Base-by-base conservation (phyloP, 2,329 filamentous ascomycete species). In the Alternaria sp. region DNA sequence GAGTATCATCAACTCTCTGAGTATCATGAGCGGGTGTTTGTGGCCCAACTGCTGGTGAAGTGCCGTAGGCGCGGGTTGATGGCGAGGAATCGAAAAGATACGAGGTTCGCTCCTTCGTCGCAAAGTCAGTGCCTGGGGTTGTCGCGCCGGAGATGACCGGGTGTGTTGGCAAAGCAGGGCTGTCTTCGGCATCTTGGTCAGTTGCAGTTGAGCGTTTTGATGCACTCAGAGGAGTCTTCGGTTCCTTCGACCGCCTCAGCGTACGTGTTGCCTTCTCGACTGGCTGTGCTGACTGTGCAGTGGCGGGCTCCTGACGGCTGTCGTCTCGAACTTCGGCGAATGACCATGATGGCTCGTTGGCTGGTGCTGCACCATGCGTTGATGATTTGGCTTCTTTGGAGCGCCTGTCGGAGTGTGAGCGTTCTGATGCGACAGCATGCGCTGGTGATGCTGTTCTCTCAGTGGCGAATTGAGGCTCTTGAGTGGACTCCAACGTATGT, bases 271-370 rank as follows among this genome's bases (percentile, higher is more conserved):
- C 15, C 21, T 54, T 49, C 32, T 77, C 75, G n/a, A 71, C 68
- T 52, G 57, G 30, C 51, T 67, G 66, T 46, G 76, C 67, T 28
- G 80, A 63, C 36, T 80, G 70, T 44, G 81, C 80, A 54, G 83
- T 82, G 69, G 84, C 83, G 64, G 77, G 78, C 62, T 83, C 75
- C 65, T 82, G 79, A 64, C 83, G 77, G 66, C 78, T 83, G 66
- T 80, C 83, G 62, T 85, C 83, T 64, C 83, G 81, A 74, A 81
- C 77, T 55, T 72, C 60, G 23, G 72, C 69, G 61, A 81, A 81
- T 3, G 76, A 77, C 80, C 80, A 81, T 17, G 74, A 69, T 43
- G 78, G 73, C 57, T 77, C 73, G 9, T 68, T 54, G 17, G 55
- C 36, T 15, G 69, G 61, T 19, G 68, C 59, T 19, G 59, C 50